Conservation (phyloP, 2,329 filamentous ascomycete genomes). For the Nigrospora sphaerica region DNA sequence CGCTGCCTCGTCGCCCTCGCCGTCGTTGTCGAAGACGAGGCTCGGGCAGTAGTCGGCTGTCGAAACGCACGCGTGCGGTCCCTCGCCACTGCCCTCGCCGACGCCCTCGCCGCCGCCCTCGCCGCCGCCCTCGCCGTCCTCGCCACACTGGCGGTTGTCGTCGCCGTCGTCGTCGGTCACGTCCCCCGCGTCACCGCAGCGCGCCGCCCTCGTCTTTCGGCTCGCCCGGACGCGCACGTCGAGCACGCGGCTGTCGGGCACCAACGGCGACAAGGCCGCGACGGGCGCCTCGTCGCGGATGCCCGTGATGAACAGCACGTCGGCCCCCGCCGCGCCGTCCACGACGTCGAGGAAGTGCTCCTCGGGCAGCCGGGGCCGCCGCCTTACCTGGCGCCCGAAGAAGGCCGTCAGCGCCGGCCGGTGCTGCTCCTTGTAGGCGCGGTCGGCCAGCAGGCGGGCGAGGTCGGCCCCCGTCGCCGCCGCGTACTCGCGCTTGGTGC, state of each 20-base stretch:
- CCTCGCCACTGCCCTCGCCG: slow-evolving; percentile 7
- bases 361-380: slow-evolving; percentile 37
- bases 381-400: slow-evolving; percentile 35
- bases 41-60: slow-evolving; percentile 31
- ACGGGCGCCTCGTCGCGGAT: slow-evolving; percentile 56
- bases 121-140: slow-evolving; percentile 4
- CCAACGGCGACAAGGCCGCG: slow-evolving; percentile 32
- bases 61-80: slow-evolving; percentile 12
- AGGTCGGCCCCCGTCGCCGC: slow-evolving; percentile 37
- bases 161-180: too few species aligned
- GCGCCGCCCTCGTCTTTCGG: slow-evolving; percentile 25
- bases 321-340: slow-evolving; percentile 27
- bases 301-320: slow-evolving; percentile 55
- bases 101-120: neutral
- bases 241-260: slow-evolving; percentile 43
- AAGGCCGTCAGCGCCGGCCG: slow-evolving; percentile 43
- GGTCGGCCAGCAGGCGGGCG: slow-evolving; percentile 40
- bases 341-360: slow-evolving; percentile 45
- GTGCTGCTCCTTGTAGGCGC: slow-evolving; percentile 56
- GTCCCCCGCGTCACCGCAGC: slow-evolving; percentile 13
- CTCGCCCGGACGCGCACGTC: slow-evolving; percentile 43
- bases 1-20: slow-evolving; percentile 27
- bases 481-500: slow-evolving; percentile 51
- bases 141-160: neutral
- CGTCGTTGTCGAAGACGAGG: slow-evolving; percentile 45